These are phyloP conservation scores for Pythium aristosporum DNA, from an alignment of 352 stramenopile genomes.

Conservation along the genomic window DNA sequence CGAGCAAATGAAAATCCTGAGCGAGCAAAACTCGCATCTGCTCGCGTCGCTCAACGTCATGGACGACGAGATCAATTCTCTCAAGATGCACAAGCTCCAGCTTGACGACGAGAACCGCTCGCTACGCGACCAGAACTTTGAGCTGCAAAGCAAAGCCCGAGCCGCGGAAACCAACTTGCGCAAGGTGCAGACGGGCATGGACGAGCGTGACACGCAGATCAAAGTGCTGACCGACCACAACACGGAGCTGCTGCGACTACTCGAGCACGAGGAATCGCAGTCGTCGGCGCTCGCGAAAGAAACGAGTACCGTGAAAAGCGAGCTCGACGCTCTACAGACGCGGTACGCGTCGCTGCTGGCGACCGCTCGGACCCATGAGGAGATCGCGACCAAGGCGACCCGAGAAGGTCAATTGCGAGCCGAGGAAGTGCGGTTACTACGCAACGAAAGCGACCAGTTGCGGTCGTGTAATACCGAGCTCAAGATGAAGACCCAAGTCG, in stretches of 20 bases:
- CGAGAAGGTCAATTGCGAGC: constrained; percentile 91
- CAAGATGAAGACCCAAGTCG: constrained; percentile 94
- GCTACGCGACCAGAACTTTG: constrained; percentile 92
- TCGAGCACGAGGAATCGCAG: constrained; percentile 94
- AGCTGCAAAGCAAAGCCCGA: constrained; percentile 87
- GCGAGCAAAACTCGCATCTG: constrained; percentile 90
- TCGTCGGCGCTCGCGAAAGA: constrained; percentile 57
- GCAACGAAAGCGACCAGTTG: constrained; percentile 90
- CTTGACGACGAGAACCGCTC: constrained; percentile 91
- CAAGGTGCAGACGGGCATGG: constrained; percentile 72
- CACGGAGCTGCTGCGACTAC: constrained; percentile 91
- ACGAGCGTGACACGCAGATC: constrained; percentile 92
- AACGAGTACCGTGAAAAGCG: constrained; percentile 52
- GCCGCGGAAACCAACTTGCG: constrained; percentile 86
- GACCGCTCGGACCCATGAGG: constrained; percentile 92
- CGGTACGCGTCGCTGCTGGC: constrained; percentile 90
- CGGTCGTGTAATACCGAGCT: constrained; percentile 91
- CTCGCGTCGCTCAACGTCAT: constrained; percentile 86
- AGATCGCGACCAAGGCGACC: constrained; percentile 85
- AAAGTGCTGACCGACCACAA: constrained; percentile 95
- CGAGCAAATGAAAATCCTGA: constrained; percentile 94
- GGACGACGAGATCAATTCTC: constrained; percentile 69
- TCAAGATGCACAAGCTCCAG: constrained; percentile 61
- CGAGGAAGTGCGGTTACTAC: constrained; percentile 93
- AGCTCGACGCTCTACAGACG: constrained; percentile 85